These are phyloP conservation scores for Massariosphaeria phaeospora DNA, from an alignment of 495 filamentous ascomycete species.

Conservation along the genomic window DNA sequence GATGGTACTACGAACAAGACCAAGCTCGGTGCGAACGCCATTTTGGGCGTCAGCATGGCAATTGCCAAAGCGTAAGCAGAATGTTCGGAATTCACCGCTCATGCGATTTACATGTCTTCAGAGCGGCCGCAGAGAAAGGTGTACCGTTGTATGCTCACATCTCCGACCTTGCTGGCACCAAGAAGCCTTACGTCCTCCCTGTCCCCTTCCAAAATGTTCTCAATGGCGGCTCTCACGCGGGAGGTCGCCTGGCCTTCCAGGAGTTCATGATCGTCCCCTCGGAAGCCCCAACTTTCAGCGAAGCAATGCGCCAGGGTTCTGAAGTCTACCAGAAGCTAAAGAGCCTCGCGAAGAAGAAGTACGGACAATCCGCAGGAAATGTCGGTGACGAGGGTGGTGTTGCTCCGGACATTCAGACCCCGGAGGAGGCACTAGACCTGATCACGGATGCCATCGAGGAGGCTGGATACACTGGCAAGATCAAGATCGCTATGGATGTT, in stretches of 20 bases:
- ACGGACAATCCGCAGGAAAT: slow-evolving; percentile 97
- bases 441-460: slow-evolving; percentile 91
- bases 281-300: slow-evolving; percentile 78
- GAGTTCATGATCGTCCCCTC: slow-evolving; percentile 99
- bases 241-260: slow-evolving; percentile 98
- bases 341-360: slow-evolving; percentile 96
- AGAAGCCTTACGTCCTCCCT: slow-evolving; percentile 99
- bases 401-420: slow-evolving; percentile 95
- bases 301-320: slow-evolving; percentile 90
- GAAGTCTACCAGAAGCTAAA: slow-evolving; percentile 99
- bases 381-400: slow-evolving; percentile 99
- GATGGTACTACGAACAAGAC: slow-evolving; percentile 97
- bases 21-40: slow-evolving; percentile 97
- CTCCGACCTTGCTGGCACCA: slow-evolving; percentile 96
- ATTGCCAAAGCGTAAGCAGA: slow-evolving; percentile 97
- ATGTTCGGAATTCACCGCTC: too few relatives aligned
- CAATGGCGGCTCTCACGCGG: slow-evolving; percentile 98
- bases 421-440: slow-evolving; percentile 94
- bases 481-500: slow-evolving; percentile 99
- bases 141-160: slow-evolving; percentile 97
- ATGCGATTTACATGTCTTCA: too few relatives aligned
- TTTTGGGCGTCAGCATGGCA: slow-evolving; percentile 92
- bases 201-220: slow-evolving; percentile 99
- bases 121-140: too few relatives aligned
- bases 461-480: slow-evolving; percentile 89